Percentiles rank a stretch among this genome's conserved stretches.
Conservation (phyloP, 352 stramenopile genomes). For the Aphanomyces stellatus region DNA sequence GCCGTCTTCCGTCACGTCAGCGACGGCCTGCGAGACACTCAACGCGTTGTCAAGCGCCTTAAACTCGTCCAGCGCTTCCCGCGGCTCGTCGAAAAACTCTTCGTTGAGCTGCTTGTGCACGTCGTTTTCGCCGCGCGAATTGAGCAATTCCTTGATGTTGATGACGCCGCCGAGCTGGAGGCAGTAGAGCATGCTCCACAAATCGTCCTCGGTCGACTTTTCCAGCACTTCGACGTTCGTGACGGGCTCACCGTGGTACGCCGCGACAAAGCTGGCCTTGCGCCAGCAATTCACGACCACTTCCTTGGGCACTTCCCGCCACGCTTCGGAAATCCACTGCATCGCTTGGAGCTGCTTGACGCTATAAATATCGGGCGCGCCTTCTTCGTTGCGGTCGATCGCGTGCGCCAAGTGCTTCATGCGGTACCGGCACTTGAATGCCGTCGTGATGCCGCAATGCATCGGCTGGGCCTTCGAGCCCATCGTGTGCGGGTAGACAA, state of each 20-base stretch:
- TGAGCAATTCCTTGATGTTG: slow-evolving; percentile 82
- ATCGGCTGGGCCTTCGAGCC: slow-evolving; percentile 83
- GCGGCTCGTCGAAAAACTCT: slow-evolving; percentile 79
- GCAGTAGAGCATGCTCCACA: slow-evolving; percentile 80
- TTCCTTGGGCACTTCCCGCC: slow-evolving; percentile 70
- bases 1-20: slow-evolving; percentile 61
- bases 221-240: slow-evolving; percentile 29
- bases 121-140: slow-evolving; percentile 83
- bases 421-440: slow-evolving; percentile 70
- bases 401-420: slow-evolving; percentile 74
- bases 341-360: slow-evolving; percentile 82
- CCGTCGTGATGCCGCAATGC: slow-evolving; percentile 56
- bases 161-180: slow-evolving; percentile 75
- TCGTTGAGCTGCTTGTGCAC: slow-evolving; percentile 85
- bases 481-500: slow-evolving; percentile 74
- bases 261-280: slow-evolving; percentile 17
- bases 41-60: slow-evolving; percentile 44
- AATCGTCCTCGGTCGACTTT: slow-evolving; percentile 82
- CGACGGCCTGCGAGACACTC: slow-evolving; percentile 28
- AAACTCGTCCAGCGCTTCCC: slow-evolving; percentile 78
- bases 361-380: slow-evolving; percentile 62
- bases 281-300: slow-evolving; percentile 65
- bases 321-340: slow-evolving; percentile 77
- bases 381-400: slow-evolving; percentile 77
- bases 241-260: slow-evolving; percentile 13